Base-by-base conservation (phyloP, 768 basidiomycete species). In the Russula abietina region DNA sequence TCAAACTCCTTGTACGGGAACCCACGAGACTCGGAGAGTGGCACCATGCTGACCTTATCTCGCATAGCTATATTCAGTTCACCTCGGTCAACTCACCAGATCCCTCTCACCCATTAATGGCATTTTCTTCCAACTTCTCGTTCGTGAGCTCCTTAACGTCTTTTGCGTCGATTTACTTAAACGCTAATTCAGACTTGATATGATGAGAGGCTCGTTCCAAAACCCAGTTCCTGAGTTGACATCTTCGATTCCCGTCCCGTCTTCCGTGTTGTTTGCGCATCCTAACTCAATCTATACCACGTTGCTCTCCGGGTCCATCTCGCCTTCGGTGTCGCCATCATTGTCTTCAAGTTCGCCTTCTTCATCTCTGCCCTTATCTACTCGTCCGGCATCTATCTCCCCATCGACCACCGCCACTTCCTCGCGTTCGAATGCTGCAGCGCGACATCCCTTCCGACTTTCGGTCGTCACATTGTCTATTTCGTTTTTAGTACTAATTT, bases 1-100 rank as follows among this genome's bases (percentile, higher is more conserved):
- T 80, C 82, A n/a, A 74, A 77, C 64, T 67, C 67, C 51, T 90
- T 87, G 88, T 88, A 69, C 24, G 63, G 9, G 16, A 24, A 17
- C 30, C 19, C 22, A 7, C n/a, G 8, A 54, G 39, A 36, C 36
- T 36, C 36, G 2, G 12, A 43, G 36, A 43, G 16, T 14, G 16
- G 16, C 26, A 43, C 41, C 11, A 4, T 2, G 41, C 59, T 64
- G 63, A 64, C 46, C 2, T 51, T 16, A 19, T 50, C 10, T 64
- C 49, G 12, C 33, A 6, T 52, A 90, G 88, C 67, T 89, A 88
- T 71, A 70, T 90, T 64, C 79, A 79, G 63, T 84, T 90, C 73
- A 71, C 68, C 32, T 63, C 67, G 26, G 51, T 72, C 28, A 71
- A 71, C 52, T 63, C 39, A 14, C 12, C 41, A 61, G 55, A 77